These are phyloP conservation scores for Xerocomus potaroensis DNA, from an alignment of 768 basidiomycete genomes.

Conservation along the genomic window DNA sequence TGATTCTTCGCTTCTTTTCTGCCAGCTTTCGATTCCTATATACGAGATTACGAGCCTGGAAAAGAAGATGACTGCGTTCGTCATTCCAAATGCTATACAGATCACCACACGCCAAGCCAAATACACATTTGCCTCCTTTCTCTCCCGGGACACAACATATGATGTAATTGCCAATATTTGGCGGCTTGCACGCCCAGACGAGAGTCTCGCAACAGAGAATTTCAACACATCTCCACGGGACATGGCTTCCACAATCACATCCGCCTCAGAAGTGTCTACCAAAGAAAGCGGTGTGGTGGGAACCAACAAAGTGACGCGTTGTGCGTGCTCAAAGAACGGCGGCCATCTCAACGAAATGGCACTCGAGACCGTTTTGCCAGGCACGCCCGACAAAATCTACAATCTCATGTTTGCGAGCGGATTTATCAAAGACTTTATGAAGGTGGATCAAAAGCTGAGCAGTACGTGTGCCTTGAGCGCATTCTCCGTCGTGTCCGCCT, in stretches of 20 bases:
- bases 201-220: constrained; percentile 29
- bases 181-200: constrained; percentile 80
- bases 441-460: constrained; percentile 78
- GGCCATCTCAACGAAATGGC: constrained; percentile 70
- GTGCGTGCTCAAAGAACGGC: constrained; percentile 67
- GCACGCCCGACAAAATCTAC: constrained; percentile 92
- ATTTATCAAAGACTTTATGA: constrained; percentile 93
- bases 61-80: constrained; percentile 97
- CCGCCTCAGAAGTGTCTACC: constrained; percentile 14
- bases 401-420: constrained; percentile 95
- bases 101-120: constrained; percentile 78
- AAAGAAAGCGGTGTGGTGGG: constrained; percentile 8
- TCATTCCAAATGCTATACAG: constrained; percentile 95
- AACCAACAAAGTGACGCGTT: constrained; percentile 58
- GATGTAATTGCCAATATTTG: constrained; percentile 97
- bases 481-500: neutral
- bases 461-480: constrained; percentile 47
- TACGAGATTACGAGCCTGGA: constrained; percentile 83
- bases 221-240: constrained; percentile 15
- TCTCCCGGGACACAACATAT: constrained; percentile 91
- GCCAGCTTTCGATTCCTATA: constrained; percentile 82
- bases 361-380: constrained; percentile 77
- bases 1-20: constrained; percentile 8
- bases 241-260: constrained; percentile 14
- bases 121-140: constrained; percentile 95